These are phyloP conservation scores for Stagonosporopsis rhizophila DNA, from an alignment of 2,329 filamentous ascomycete species.

Conservation along the genomic window DNA sequence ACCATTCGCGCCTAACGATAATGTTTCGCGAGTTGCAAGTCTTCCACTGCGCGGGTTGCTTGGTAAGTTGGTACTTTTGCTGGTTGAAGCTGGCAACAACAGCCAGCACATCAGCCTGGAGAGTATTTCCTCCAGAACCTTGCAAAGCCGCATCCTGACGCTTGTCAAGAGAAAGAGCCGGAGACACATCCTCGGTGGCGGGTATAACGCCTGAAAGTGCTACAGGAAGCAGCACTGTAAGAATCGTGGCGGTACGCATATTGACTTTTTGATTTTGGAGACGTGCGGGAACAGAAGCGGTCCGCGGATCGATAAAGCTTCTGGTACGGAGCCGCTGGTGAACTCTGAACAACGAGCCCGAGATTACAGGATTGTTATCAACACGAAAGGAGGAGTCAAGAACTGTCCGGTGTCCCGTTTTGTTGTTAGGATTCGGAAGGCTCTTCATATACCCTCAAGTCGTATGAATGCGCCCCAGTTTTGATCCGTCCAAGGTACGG, in stretches of 20 bases:
- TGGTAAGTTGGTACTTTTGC: constrained; percentile 35
- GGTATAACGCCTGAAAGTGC: constrained; percentile 29
- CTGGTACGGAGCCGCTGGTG: not conserved
- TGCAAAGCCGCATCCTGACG: constrained; percentile 21
- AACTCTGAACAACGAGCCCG: not conserved
- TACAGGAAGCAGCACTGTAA: constrained; percentile 24
- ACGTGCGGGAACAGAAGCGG: not conserved
- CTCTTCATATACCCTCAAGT: constrained; percentile 25
- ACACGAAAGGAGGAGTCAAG: constrained; percentile 13
- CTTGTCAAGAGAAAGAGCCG: constrained; percentile 24
- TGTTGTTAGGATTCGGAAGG: constrained; percentile 12
- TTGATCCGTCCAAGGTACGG: constrained; percentile 4
- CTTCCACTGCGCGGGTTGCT: constrained; percentile 29
- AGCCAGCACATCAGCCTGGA: constrained; percentile 33
- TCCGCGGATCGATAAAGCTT: not conserved
- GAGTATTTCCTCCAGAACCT: constrained; percentile 24
- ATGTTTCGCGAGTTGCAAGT: constrained; percentile 51
- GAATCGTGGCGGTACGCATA: constrained; percentile 30
- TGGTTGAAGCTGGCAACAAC: constrained; percentile 35
- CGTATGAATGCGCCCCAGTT: constrained; percentile 9
- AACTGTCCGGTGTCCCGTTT: constrained; percentile 19
- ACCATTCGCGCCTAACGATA: constrained; percentile 55
- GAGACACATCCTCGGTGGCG: constrained; percentile 9
- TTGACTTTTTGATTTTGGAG: not conserved
- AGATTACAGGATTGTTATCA: constrained; percentile 20